Evolutionary conservation across 1,284 basidiomycete species (phyloP), one percentile per base, ranked within the genome.

Genomic region (Ceratobasidium sp.): DNA sequence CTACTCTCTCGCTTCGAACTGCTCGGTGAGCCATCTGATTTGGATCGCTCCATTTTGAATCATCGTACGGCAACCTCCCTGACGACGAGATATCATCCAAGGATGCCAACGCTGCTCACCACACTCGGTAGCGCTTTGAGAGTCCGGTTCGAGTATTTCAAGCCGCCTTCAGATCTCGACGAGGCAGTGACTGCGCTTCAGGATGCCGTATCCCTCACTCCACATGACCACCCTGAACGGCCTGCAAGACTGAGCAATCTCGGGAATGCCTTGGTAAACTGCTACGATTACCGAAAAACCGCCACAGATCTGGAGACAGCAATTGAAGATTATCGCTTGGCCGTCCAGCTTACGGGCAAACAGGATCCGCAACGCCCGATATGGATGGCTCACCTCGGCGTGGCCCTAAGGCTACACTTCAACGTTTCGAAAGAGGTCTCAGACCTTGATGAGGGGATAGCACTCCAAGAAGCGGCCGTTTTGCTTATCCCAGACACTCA

Each of bases 161-260:
- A 67, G 51, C 20, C 23, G 20, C 42, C 68, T 6, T 46, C 49
- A 20, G 42, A 46, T 33, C 51, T 64, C 20, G 42, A 39, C 15
- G 39, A 67, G 23, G 23, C 23, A 46, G 23, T n/a, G 12, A n/a
- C 42, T 33, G 42, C 26, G 33, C 51, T 53, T 23, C 51, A 23
- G 23, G n/a, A 53, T 23, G 67, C 67, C 18, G 20, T 69, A 28
- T 69, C 51, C 26, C 44, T 69, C 23, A 69, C 39, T 55, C 46
- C 67, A 18, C 15, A 40, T 12, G 28, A 55, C 23, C 67, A 69
- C 46, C 49, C 49, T 5, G 3, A n/a, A 18, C 23, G 39, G 15
- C 23, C 67, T 9, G 49, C 2, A 10, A 26, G 49, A 40, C n/a
- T 53, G 6, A 39, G 26, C 26, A 44, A 69, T 15, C 49, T 69